These are phyloP conservation scores for Ramaria rubella DNA, from an alignment of 768 basidiomycete species.

Conservation along the genomic window DNA sequence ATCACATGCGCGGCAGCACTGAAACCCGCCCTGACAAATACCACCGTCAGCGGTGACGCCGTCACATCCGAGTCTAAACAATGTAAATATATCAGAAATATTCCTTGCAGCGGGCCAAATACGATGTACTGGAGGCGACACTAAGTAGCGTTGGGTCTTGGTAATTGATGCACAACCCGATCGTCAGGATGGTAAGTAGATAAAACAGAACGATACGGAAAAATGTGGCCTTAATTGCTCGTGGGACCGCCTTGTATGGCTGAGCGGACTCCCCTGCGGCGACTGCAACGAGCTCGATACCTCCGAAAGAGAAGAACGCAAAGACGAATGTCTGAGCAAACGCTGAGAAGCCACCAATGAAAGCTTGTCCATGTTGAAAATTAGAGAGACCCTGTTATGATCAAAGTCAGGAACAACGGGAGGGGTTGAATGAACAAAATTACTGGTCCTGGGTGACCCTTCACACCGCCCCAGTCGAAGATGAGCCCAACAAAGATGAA, in stretches of 20 bases:
- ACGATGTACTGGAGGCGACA: too few species aligned
- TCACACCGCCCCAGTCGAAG: too few species aligned
- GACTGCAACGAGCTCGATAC: constrained; percentile 63
- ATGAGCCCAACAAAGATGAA: too few species aligned
- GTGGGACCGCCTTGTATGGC: constrained; percentile 56
- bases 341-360: constrained; percentile 45
- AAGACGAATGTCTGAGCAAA: constrained; percentile 58
- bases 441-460: constrained; percentile 23
- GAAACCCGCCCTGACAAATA: too few species aligned
- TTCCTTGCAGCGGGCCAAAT: too few species aligned
- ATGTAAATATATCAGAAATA: too few species aligned
- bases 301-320: constrained; percentile 64
- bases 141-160: too few species aligned
- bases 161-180: constrained; percentile 60
- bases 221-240: constrained; percentile 63
- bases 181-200: constrained; percentile 55
- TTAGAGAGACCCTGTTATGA: constrained; percentile 41
- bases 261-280: constrained; percentile 66
- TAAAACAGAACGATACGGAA: constrained; percentile 62
- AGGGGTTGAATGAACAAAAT: constrained; percentile 12
- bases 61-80: too few species aligned
- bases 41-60: too few species aligned
- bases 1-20: too few species aligned
- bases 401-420: constrained; percentile 1
- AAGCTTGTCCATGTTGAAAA: constrained; percentile 43